Evolutionary conservation across 495 filamentous ascomycete genomes (phyloP), one percentile per base, ranked within the genome.

Genomic region (Aspergillus ostianus): DNA sequence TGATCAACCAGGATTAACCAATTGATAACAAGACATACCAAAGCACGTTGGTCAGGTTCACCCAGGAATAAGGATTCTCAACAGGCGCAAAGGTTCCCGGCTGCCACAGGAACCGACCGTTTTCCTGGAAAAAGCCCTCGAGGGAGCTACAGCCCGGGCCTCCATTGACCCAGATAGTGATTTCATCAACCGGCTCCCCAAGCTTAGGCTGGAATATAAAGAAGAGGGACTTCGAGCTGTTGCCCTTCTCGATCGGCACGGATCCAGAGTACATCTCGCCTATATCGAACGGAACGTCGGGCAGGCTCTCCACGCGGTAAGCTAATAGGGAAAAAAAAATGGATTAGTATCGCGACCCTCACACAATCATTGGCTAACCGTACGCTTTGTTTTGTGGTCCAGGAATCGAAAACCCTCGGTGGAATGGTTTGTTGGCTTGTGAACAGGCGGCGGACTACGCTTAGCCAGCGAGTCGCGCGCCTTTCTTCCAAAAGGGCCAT

Each of bases 391-490:
- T 49, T 75, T 61, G 18, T 68, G 55, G 50, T 41, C 75, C 47
- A 76, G 56, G 53, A 75, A 81, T 10, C 77, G 74, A 50, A 70
- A 80, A 4, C 67, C 67, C 7, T 70, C 59, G 3, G 65, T 57
- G 1, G 67, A 55, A 15, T 57, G 61, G 0, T 41, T 41, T 8
- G 63, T 56, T 36, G 66, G 59, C 18, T 54, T 30, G 26, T 64
- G 58, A 9, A 57, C 26, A 55, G 84, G 74, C 60, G 90, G 83
- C 62, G 88, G 86, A 61, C 80, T 82, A 57, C 88, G 86, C 80
- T 96, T 93, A 66, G 88, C 89, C 57, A 91, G 81, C 61, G 91
- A 89, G 70, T 91, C 92, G 62, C 89, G 92, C 67, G 89, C 88
- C 70, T 90, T 92, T 47, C 76, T 57, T 18, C 57, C 68, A 47